A percentile compares a stretch with the other conserved stretches of the same genome.
Evolutionary conservation across 768 basidiomycete genomes (phyloP).

Genomic region (Panaeolus cyanescens): DNA sequence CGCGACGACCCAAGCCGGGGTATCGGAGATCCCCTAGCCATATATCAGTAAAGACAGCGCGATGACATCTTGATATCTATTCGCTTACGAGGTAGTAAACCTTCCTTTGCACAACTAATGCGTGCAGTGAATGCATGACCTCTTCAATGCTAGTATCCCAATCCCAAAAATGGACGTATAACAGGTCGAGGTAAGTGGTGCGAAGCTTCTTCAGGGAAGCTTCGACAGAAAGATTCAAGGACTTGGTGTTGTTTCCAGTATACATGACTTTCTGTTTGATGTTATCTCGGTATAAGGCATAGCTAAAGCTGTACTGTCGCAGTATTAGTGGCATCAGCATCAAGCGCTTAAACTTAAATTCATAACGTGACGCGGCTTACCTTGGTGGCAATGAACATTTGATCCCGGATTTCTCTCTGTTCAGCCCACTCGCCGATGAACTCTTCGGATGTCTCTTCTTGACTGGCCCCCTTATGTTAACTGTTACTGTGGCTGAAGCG

Average conservation of each 20-base stretch:
- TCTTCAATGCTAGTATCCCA: constrained; percentile 54
- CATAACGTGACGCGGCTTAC: constrained; percentile 11
- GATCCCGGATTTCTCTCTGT: constrained; percentile 35
- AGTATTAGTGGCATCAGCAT: not conserved
- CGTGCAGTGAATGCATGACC: constrained; percentile 55
- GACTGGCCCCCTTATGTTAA: constrained; percentile 14
- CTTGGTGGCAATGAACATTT: constrained; percentile 36
- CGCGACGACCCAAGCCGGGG: constrained; percentile 51
- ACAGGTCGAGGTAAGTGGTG: constrained; percentile 44
- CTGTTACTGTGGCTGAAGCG: not conserved
- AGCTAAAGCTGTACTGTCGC: not conserved
- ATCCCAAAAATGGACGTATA: constrained; percentile 54
- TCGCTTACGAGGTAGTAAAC: constrained; percentile 42
- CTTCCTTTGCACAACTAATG: constrained; percentile 50
- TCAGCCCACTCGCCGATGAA: constrained; percentile 47
- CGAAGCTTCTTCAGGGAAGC: constrained; percentile 47
- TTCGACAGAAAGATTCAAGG: constrained; percentile 39
- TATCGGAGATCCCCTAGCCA: constrained; percentile 39
- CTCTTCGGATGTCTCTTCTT: constrained; percentile 36
- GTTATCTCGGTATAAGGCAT: not conserved
- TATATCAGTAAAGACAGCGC: not conserved
- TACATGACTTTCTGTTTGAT: constrained; percentile 5
- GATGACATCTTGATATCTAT: not conserved
- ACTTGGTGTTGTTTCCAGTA: constrained; percentile 37
- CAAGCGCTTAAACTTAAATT: not conserved